Evolutionary conservation across 495 filamentous ascomycete species (phyloP), one percentile per base, ranked within the genome.

Genomic region (Ascodesmis nigricans): DNA sequence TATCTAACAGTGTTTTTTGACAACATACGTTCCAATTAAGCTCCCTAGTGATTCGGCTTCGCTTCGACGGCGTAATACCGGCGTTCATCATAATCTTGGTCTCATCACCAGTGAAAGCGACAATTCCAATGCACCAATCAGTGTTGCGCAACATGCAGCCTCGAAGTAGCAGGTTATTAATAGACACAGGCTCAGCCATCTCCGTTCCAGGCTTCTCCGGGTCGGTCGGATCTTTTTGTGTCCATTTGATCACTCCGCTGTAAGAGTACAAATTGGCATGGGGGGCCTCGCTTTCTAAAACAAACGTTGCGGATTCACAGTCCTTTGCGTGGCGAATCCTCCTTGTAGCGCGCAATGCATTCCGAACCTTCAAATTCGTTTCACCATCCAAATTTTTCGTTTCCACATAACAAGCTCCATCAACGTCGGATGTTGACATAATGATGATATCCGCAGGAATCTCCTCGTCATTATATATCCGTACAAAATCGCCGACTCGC

Each of bases 81-180:
- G 90, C 75, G 53, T 99, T 99, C 58, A 93, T 74, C 90, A 99
- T 99, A 54, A 95, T 95, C 60, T 95, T 99, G 14, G 90, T 92
- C 47, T 99, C 90, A 45, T 77, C 73, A 24, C 90, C 90, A 16
- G 90, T 99, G 61, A 91, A 99, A 23, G 91, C 60, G 30, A 95
- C 90, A n/a, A 99, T 65, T 37, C 84, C 90, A 18, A 99, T 68
- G 33, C 78, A 65, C 90, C 90, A 99, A 48, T 95, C 79, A 3
- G 90, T 99, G 55, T 95, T 99, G 31, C 81, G 73, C 5, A 99
- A 58, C 44, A 77, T 83, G 57, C 82, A 87, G 17, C 90, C 90
- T 57, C 90, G 73, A 25, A 99, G 68, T 4, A 99, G 66, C 44
- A 95, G 48, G 51, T 99, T 95, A 62, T 91, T 91, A 57, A 95